Base-by-base conservation (phyloP, 495 filamentous ascomycete genomes). In the Antarctomyces pellizariae region DNA sequence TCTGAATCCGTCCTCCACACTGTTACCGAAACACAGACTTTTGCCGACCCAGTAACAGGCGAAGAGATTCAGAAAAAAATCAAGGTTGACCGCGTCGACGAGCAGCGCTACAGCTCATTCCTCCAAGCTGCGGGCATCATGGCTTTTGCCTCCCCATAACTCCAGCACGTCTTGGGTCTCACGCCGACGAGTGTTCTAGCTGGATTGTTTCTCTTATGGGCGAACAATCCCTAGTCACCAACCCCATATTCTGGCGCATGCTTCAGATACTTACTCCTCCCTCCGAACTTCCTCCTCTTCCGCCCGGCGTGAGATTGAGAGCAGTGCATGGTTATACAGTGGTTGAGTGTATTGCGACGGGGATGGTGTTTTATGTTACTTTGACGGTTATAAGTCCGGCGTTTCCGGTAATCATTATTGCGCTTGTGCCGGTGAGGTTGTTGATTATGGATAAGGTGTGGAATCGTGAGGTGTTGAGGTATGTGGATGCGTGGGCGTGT, bases 201-300 rank as follows among this genome's bases (percentile, higher is more conserved):
- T 0, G 71, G 69, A 1, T 45, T 75, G 7, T 75, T 75, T 40
- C 46, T 77, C 28, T 76, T 73, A 75, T 75, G 71, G 71, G 68
- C 6, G 67, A 75, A 35, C 71, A 77, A 35, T 68, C 63, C 22
- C 46, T 75, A n/a, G 58, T 57, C 7, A 62, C 71, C 5, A 76
- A 75, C 36, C 69, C 69, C 0, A 71, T 75, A 18, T 44, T 76
- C 5, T 64, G 58, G 33, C 62, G 68, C 7, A 60, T 66, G 27
- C 67, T 66, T 35, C 53, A 71, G 31, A 46, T 76, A 7, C 47
- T 75, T 6, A 73, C 71, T 0, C 69, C 71, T 18, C 50, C 63
- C 7, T 63, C 58, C 1, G 71, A 73, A 37, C 57, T 75, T 2
- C 67, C 69, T n/a, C 39, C 43, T 12, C 38, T 75, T 6, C 69